Percentiles rank a stretch among this genome's conserved stretches.
Evolutionary conservation across 1,284 basidiomycete genomes (phyloP).

Genomic region (Apiotrichum gracile): DNA sequence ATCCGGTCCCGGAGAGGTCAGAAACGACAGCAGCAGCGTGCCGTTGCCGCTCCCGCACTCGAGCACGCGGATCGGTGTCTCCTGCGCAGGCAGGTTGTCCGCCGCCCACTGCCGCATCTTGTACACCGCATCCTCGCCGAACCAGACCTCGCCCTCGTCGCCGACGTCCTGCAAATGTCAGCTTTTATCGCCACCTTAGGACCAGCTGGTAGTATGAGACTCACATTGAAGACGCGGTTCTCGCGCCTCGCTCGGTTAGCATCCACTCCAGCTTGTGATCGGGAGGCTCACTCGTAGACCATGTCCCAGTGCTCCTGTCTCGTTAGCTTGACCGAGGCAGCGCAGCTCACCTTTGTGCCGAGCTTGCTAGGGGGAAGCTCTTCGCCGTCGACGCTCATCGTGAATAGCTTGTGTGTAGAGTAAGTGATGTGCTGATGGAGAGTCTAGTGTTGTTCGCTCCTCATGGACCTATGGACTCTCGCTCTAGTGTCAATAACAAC

Average conservation of each 20-base stretch:
- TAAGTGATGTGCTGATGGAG: background rate
- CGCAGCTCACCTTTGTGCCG: slow-evolving; percentile 33
- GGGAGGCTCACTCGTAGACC: slow-evolving; percentile 40
- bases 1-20: slow-evolving; percentile 27
- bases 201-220: background rate
- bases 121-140: slow-evolving; percentile 40
- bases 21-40: slow-evolving; percentile 45
- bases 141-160: slow-evolving; percentile 43
- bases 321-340: too few species aligned
- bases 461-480: background rate
- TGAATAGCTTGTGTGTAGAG: background rate
- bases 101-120: slow-evolving; percentile 46
- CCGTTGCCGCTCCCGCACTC: slow-evolving; percentile 46
- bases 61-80: slow-evolving; percentile 28
- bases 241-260: slow-evolving; percentile 36
- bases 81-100: slow-evolving; percentile 25
- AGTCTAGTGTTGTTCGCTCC: background rate
- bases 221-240: slow-evolving; percentile 41
- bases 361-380: slow-evolving; percentile 46
- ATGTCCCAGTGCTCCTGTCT: slow-evolving; percentile 43
- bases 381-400: slow-evolving; percentile 27
- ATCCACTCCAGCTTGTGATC: background rate
- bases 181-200: too few species aligned
- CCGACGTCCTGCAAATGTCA: slow-evolving; percentile 11
- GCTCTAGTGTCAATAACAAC: too few species aligned